Percentiles rank a stretch among this genome's conserved stretches.
These are phyloP conservation scores for Podila epicladia DNA, from an alignment of 192 early-diverging fungal genomes.

Conservation along the genomic window DNA sequence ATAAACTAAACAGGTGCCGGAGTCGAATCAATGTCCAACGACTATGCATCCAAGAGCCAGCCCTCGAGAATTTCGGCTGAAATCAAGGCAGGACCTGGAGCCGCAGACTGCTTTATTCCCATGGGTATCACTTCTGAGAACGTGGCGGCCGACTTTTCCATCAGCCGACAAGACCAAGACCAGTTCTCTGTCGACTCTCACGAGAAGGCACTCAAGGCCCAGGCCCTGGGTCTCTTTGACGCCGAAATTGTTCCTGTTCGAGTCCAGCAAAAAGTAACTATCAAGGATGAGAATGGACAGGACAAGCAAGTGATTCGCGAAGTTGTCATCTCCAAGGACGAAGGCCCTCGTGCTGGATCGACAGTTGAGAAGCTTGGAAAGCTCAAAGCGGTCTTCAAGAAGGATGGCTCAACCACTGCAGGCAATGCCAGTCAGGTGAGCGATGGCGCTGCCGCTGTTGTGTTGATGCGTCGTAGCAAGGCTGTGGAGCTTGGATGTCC, in stretches of 20 bases:
- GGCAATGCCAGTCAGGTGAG: conserved; percentile 96
- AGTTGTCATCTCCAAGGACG: conserved; percentile 81
- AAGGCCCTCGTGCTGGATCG: conserved; percentile 85
- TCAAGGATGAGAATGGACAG: conserved; percentile 79
- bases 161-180: conserved; percentile 88
- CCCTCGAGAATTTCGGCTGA: conserved; percentile 77
- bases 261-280: conserved; percentile 53
- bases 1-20: conserved; percentile 67
- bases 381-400: conserved; percentile 87
- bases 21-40: conserved; percentile 93
- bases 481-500: conserved; percentile 86
- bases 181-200: conserved; percentile 86
- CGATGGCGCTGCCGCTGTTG: conserved; percentile 93
- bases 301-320: conserved; percentile 39
- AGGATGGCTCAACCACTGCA: conserved; percentile 85
- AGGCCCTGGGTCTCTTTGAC: conserved; percentile 86
- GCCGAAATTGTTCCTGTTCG: conserved; percentile 88
- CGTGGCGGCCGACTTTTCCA: conserved; percentile 85
- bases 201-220: conserved; percentile 80
- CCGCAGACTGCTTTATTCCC: conserved; percentile 81
- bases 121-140: conserved; percentile 97
- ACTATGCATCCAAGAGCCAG: conserved; percentile 83
- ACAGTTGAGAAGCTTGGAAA: conserved; percentile 83
- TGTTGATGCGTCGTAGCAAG: conserved; percentile 89
- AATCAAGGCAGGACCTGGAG: conserved; percentile 67